Conservation (phyloP, 352 stramenopile species). For the Phytophthora quininea region DNA sequence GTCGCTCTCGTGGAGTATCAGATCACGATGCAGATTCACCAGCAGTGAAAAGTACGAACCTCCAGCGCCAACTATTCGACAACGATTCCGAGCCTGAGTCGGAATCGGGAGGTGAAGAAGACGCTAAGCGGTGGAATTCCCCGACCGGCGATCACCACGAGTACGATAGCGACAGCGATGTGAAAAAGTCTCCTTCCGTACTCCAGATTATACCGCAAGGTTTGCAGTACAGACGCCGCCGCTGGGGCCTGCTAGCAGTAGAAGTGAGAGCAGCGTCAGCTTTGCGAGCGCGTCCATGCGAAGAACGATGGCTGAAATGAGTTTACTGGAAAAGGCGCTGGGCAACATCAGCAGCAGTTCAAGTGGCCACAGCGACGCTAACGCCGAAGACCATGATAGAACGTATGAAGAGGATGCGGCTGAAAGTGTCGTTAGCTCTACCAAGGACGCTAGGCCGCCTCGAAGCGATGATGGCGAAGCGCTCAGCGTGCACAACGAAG, state of each 20-base stretch:
- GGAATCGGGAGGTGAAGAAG: conserved; percentile 12
- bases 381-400: not conserved
- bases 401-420: conserved; percentile 3
- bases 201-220: conserved; percentile 14
- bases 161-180: conserved; percentile 2
- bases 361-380: conserved; percentile 12
- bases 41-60: not conserved
- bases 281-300: conserved; percentile 48
- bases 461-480: not conserved
- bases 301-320: conserved; percentile 69
- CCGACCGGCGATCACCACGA: conserved; percentile 4
- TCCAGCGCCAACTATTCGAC: conserved; percentile 8
- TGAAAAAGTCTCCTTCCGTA: conserved; percentile 7
- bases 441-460: not conserved
- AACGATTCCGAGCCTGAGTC: conserved; percentile 14
- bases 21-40: not conserved
- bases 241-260: conserved; percentile 24
- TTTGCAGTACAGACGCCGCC: conserved; percentile 4
- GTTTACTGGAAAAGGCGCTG: conserved; percentile 67
- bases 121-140: conserved; percentile 10
- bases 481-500: conserved; percentile 2
- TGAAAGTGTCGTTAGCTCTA: conserved; percentile 7
- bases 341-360: conserved; percentile 70
- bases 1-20: conserved; percentile 8
- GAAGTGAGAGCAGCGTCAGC: conserved; percentile 52